Conservation (phyloP, 1,139 yeast species). For the Taphrina wiesneri region DNA sequence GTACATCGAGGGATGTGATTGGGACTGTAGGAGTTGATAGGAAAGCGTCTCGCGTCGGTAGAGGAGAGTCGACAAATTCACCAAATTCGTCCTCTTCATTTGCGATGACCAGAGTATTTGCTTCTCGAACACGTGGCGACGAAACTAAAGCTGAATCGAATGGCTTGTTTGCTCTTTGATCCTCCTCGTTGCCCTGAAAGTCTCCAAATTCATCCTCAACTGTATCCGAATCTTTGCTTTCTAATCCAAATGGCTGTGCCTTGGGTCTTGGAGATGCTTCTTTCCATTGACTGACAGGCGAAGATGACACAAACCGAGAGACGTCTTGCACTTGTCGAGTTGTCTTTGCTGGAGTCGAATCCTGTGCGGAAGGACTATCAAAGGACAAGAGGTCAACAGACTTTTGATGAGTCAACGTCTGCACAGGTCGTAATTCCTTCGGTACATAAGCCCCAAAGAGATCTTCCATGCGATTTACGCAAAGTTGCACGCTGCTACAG, state of each 20-base stretch:
- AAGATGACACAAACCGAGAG: not conserved
- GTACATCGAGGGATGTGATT: not conserved
- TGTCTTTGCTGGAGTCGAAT: not conserved
- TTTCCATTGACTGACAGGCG: not conserved
- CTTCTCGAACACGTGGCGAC: no score
- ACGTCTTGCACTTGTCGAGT: not conserved
- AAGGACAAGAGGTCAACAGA: not conserved
- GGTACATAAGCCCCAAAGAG: not conserved
- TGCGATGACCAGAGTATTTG: no score
- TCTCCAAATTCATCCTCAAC: not conserved
- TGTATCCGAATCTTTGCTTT: not conserved
- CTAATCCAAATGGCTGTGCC: not conserved
- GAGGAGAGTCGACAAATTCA: constrained; percentile 19
- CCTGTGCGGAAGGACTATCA: not conserved
- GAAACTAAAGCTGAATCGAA: no score
- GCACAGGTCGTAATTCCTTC: not conserved
- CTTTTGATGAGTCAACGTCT: not conserved
- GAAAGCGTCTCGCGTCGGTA: not conserved
- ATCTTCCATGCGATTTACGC: not conserved
- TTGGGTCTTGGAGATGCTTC: not conserved
- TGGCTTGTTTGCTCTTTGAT: not conserved
- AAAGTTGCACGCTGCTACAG: no score
- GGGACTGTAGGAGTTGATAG: not conserved
- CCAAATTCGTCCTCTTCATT: constrained; percentile 16
- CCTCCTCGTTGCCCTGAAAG: not conserved